Base-by-base conservation (phyloP, 2,329 filamentous ascomycete genomes). In the Neurospora sp. region DNA sequence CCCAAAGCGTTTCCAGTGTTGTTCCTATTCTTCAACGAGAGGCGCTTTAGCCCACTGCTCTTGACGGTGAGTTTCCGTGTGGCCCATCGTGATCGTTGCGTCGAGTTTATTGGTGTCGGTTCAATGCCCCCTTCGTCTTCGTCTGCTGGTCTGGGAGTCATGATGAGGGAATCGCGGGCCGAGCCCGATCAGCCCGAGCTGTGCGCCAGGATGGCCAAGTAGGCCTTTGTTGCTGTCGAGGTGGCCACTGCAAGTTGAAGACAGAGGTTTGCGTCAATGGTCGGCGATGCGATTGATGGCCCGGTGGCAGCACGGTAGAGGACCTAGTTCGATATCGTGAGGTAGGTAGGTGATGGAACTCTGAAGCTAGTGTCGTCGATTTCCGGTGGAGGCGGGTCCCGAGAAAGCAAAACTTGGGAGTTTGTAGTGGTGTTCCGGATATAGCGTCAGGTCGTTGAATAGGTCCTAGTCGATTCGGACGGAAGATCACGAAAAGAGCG, bases 41-140 rank as follows among this genome's bases (percentile, higher is more conserved):
- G 83, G 73, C 96, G 90, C 85, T 97, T 98, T 78, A 87, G 86
- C 75, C 86, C 84, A 73, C 91, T 93, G 78, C 90, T 92, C 78
- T 89, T 87, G 76, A 92, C 89, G 15, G 90, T 89, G 80, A 92
- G 88, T 79, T 93, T 92, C 77, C 94, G 92, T n/a, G 96, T 98
- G 19, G 96, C 95, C 96, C 96, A 98, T 89, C 96, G 87, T 80
- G 96, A 90, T 78, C 94, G 87, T 78, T 95, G 93, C 28, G 71
- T 74, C 38, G 74, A 62, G 15, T 71, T 66, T 42, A 72, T 69
- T 42, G 70, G 66, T 19, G 69, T 72, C 10, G 58, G 3, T 70
- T 66, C 69, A 40, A 70, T 70, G 70, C 66, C 71, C 52, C 67
- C 71, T 66, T 71, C 72, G 39, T 69, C 70, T 36, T 71, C 68